Conservation (phyloP, 768 basidiomycete species). For the Dioszegia aurantiaca region DNA sequence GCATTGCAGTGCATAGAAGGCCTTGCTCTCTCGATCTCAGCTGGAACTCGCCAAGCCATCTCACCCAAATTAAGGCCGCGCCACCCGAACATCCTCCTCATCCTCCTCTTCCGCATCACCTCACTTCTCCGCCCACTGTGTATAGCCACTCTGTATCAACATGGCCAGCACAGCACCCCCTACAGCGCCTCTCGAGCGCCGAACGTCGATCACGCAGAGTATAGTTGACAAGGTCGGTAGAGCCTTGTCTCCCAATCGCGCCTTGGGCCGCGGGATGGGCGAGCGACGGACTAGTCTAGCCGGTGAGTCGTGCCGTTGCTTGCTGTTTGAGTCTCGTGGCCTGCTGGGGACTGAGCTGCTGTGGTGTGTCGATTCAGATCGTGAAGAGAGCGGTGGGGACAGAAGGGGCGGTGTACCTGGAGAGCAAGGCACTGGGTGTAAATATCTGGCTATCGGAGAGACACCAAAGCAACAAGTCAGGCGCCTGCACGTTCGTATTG, state of each 20-base stretch:
- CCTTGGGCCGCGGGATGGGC: background rate
- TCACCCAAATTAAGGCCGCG: background rate
- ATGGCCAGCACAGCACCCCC: background rate
- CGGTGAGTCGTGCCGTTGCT: conserved; percentile 7
- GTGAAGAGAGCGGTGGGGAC: no score
- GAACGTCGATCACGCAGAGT: background rate
- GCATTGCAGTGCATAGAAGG: background rate
- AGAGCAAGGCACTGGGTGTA: no score
- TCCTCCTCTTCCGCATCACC: background rate
- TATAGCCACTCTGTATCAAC: background rate
- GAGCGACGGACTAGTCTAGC: conserved; percentile 1
- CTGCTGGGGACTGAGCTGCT: no score
- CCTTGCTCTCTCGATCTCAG: no score
- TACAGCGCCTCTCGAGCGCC: conserved; percentile 1
- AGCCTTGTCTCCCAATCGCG: conserved; percentile 15
- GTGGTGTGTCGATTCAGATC: no score
- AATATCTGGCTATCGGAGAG: no score
- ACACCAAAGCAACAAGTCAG: no score
- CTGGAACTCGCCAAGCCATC: background rate
- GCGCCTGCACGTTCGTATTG: no score
- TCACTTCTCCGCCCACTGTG: background rate
- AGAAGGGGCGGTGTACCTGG: no score
- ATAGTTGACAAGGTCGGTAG: background rate
- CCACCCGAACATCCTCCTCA: conserved; percentile 6
- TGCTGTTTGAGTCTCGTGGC: background rate